Evolutionary conservation across 2,329 filamentous ascomycete species (phyloP).

Genomic region (Fusarium paranaense): DNA sequence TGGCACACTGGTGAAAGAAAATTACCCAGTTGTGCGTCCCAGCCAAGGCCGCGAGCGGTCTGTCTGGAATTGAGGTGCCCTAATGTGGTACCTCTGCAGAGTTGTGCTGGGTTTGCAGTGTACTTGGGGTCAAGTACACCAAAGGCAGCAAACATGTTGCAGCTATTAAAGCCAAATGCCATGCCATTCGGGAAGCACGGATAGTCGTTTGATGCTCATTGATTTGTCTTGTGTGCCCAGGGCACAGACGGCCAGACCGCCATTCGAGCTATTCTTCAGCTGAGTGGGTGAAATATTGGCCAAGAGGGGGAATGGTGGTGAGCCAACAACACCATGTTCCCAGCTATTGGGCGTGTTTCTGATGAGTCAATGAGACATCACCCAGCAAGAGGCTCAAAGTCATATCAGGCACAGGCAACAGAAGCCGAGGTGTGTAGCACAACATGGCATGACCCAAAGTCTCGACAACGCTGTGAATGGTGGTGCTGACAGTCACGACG

Average conservation of each 20-base stretch:
- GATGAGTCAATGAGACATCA: conserved; percentile 4
- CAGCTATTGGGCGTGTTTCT: background rate
- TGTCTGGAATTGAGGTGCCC: background rate
- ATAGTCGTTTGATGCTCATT: conserved; percentile 1
- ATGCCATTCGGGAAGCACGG: conserved; percentile 6
- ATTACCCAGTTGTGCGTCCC: background rate
- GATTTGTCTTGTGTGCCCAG: conserved; percentile 5
- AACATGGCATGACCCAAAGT: background rate
- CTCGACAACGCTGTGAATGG: background rate
- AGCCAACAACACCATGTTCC: background rate
- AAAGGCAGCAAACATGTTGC: background rate
- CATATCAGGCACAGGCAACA: background rate
- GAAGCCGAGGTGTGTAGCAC: conserved; percentile 26
- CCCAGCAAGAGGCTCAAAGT: background rate
- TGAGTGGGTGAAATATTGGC: conserved; percentile 2
- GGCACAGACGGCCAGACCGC: conserved; percentile 20
- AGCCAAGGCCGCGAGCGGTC: background rate
- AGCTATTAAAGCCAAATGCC: conserved; percentile 7
- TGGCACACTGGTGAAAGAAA: background rate
- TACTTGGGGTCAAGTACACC: conserved; percentile 3
- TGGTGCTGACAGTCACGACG: background rate
- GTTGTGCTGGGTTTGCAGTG: background rate
- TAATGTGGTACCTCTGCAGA: background rate
- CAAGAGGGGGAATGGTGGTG: background rate
- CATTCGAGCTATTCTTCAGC: conserved; percentile 6